These are phyloP conservation scores for Colletotrichum noveboracense DNA, from an alignment of 2,329 filamentous ascomycete genomes.

Conservation along the genomic window DNA sequence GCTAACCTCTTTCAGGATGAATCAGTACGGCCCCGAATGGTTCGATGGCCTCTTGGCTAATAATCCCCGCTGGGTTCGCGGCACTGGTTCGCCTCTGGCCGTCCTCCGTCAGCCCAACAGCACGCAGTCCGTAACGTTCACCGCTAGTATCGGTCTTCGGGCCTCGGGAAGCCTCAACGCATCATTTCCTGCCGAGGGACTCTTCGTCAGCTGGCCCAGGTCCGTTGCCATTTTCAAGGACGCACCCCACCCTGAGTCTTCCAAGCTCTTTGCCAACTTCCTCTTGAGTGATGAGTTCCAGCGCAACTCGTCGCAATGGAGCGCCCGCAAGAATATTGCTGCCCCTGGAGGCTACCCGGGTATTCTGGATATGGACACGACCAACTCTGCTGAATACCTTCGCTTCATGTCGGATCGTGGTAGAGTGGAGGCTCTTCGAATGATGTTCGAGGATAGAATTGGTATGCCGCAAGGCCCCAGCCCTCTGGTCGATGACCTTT, in stretches of 20 bases:
- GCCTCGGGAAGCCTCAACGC: conserved; percentile 24
- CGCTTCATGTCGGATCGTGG: conserved; percentile 46
- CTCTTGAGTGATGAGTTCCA: conserved; percentile 47
- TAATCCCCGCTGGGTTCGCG: conserved; percentile 58
- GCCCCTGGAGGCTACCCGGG: conserved; percentile 31
- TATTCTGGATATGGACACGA: conserved; percentile 33
- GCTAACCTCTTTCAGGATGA: conserved; percentile 28
- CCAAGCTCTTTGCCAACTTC: conserved; percentile 54
- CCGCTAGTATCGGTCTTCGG: conserved; percentile 23
- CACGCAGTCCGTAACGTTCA: conserved; percentile 38
- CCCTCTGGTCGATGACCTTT: conserved; percentile 34
- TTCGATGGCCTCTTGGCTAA: conserved; percentile 51
- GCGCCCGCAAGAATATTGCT: conserved; percentile 38
- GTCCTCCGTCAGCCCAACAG: conserved; percentile 36
- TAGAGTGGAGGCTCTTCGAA: conserved; percentile 42
- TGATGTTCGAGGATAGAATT: conserved; percentile 46
- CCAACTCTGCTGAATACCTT: conserved; percentile 41
- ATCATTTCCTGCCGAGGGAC: conserved; percentile 36
- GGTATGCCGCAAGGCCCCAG: conserved; percentile 46
- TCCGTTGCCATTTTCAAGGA: conserved; percentile 50
- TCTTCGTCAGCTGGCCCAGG: conserved; percentile 54
- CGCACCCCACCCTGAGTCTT: conserved; percentile 52
- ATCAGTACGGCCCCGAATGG: conserved; percentile 48
- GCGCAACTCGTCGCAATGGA: conserved; percentile 31
- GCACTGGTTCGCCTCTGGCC: conserved; percentile 45